These are phyloP conservation scores for Fusarium praegraminearum DNA, from an alignment of 2,329 filamentous ascomycete species.

Conservation along the genomic window DNA sequence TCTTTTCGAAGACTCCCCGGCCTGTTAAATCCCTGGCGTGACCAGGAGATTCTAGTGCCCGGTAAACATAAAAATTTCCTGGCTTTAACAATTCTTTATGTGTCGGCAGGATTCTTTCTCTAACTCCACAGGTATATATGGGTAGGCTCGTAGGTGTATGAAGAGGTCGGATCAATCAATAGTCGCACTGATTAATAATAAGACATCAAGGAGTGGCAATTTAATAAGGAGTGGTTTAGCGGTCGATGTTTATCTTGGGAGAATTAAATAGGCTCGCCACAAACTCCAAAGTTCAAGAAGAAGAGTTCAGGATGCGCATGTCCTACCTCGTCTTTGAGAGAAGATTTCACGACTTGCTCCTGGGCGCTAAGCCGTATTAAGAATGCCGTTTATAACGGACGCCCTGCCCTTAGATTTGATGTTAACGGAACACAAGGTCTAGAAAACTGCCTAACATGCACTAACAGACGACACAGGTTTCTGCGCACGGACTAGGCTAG, in stretches of 20 bases:
- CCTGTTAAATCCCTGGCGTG: not conserved
- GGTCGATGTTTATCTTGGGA: not conserved
- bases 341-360: slow-evolving; percentile 35
- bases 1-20: not conserved
- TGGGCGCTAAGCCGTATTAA: slow-evolving; percentile 19
- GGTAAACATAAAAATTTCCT: not conserved
- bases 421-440: slow-evolving; percentile 1
- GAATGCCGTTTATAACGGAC: slow-evolving; percentile 16
- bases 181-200: not conserved
- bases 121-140: not conserved
- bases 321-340: slow-evolving; percentile 32
- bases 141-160: not conserved
- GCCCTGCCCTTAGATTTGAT: not conserved
- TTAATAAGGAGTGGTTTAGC: not conserved
- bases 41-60: not conserved
- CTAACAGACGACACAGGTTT: not conserved
- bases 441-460: not conserved
- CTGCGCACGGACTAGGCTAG: not conserved
- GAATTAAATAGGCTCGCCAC: not conserved
- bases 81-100: not conserved
- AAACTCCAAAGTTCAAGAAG: slow-evolving; percentile 2
- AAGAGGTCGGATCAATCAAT: not conserved
- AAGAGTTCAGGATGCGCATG: slow-evolving; percentile 23
- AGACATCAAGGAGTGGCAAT: not conserved
- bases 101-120: not conserved